These are phyloP conservation scores for Blastocystis sp. DNA, from an alignment of 352 stramenopile genomes.

Conservation along the genomic window DNA sequence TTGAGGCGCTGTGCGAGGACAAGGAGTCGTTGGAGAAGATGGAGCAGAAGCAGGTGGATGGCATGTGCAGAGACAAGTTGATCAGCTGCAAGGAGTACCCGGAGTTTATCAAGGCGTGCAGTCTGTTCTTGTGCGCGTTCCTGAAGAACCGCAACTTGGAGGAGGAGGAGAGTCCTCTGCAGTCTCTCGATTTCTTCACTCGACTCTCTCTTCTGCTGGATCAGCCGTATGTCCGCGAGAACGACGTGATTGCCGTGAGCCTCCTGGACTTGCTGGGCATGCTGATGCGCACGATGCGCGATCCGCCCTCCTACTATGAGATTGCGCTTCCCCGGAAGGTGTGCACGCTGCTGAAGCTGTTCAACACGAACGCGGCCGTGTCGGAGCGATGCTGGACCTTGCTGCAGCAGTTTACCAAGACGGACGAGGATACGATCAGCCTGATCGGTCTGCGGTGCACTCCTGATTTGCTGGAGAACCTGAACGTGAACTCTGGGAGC, in stretches of 20 bases:
- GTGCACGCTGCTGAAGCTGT: conserved; percentile 44
- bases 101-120: conserved; percentile 41
- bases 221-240: not conserved
- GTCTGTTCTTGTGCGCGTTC: conserved; percentile 25
- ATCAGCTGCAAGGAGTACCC: conserved; percentile 14
- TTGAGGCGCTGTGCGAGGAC: conserved; percentile 49
- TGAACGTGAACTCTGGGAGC: not conserved
- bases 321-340: conserved; percentile 10
- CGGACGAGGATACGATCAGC: not conserved
- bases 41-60: not conserved
- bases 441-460: conserved; percentile 1
- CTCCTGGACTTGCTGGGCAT: conserved; percentile 11
- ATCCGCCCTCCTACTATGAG: conserved; percentile 14
- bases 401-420: conserved; percentile 1
- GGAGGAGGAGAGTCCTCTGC: not conserved
- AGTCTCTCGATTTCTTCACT: conserved; percentile 41
- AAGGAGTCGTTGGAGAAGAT: conserved; percentile 11
- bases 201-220: conserved; percentile 31
- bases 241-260: conserved; percentile 5
- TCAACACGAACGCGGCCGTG: not conserved
- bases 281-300: conserved; percentile 7
- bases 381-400: conserved; percentile 50
- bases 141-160: not conserved
- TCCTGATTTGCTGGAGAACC: conserved; percentile 22
- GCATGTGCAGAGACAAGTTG: conserved; percentile 25